A percentile compares a stretch with the other conserved stretches of the same genome.
phyloP scores from a whole-genome alignment of 2,329 filamentous ascomycete species.

The Tolypocladium paradoxum region DNA sequence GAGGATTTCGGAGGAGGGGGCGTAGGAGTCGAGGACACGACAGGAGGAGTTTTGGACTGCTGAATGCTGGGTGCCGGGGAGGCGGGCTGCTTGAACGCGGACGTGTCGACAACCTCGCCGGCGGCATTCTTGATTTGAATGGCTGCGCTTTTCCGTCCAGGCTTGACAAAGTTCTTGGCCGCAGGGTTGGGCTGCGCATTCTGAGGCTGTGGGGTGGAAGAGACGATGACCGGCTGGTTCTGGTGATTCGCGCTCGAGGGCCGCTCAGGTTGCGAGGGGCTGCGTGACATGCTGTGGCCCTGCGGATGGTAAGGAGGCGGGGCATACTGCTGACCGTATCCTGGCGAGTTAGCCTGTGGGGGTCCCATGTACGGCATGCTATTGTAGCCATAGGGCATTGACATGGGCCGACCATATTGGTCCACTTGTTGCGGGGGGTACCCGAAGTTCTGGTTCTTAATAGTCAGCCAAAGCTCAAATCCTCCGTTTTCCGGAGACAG shows the following conservation, averaged over 20 bases:
- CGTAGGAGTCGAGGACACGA: constrained; percentile 68
- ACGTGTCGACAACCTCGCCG: constrained; percentile 67
- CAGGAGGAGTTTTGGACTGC: constrained; percentile 53
- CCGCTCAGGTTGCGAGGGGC: constrained; percentile 64
- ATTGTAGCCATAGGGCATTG: constrained; percentile 32
- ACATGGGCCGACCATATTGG: constrained; percentile 25
- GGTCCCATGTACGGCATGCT: constrained; percentile 39
- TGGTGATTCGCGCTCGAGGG: constrained; percentile 55
- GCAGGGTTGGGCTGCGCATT: constrained; percentile 44
- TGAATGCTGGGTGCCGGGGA: constrained; percentile 46
- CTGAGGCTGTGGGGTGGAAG: constrained; percentile 53
- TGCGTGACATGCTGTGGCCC: constrained; percentile 71
- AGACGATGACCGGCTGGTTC: constrained; percentile 47
- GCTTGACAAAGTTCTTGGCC: constrained; percentile 37
- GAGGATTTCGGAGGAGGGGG: constrained; percentile 66
- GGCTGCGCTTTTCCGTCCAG: constrained; percentile 54
- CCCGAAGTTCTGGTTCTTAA: constrained; percentile 54
- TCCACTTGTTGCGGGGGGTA: constrained; percentile 36
- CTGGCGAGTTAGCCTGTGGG: constrained; percentile 35
- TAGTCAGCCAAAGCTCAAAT: constrained; percentile 65
- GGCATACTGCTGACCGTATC: constrained; percentile 37
- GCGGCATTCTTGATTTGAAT: constrained; percentile 77
- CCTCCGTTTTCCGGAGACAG: constrained; percentile 58
- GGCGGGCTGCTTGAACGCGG: constrained; percentile 44
- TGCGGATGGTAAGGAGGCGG: constrained; percentile 31